These are phyloP conservation scores for Salix brachista DNA, from an alignment of 345 rosid genomes.

Conservation along the genomic window DNA sequence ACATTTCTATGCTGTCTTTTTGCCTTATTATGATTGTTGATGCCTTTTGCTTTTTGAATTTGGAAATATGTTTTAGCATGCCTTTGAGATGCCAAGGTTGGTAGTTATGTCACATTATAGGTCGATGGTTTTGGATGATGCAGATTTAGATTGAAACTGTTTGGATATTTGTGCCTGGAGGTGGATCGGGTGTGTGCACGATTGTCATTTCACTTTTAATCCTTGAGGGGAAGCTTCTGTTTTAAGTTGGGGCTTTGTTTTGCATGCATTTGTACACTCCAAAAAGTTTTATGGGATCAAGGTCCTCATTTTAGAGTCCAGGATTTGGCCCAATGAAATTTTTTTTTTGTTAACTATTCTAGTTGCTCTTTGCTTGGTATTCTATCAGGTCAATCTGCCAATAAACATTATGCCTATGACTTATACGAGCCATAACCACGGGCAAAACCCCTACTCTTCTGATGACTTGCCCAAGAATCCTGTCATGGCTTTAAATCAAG, in stretches of 20 bases:
- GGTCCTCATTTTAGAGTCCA: neutral
- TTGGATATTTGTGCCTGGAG: neutral
- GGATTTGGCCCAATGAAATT: neutral
- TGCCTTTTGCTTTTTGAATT: neutral
- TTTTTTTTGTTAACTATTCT: neutral
- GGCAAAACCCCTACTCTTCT: slow-evolving; percentile 65
- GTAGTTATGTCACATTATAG: neutral
- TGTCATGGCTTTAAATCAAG: slow-evolving; percentile 56
- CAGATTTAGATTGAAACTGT: neutral
- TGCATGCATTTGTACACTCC: neutral
- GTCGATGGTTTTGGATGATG: neutral
- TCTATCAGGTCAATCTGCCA: slow-evolving; percentile 60
- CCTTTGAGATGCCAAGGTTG: slow-evolving; percentile 1
- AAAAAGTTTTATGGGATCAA: neutral
- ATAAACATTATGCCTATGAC: slow-evolving; percentile 61
- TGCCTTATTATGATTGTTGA: neutral
- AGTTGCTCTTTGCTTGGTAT: slow-evolving; percentile 7
- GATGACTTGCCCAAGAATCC: slow-evolving; percentile 77
- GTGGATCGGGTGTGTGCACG: neutral
- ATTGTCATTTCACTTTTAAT: no score
- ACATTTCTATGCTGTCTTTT: neutral
- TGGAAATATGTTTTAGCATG: neutral
- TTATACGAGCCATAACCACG: slow-evolving; percentile 61
- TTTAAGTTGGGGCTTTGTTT: no score
- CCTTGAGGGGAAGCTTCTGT: no score